Conservation (phyloP, 2,329 filamentous ascomycete genomes). For the Byssoonygena ceratinophila region DNA sequence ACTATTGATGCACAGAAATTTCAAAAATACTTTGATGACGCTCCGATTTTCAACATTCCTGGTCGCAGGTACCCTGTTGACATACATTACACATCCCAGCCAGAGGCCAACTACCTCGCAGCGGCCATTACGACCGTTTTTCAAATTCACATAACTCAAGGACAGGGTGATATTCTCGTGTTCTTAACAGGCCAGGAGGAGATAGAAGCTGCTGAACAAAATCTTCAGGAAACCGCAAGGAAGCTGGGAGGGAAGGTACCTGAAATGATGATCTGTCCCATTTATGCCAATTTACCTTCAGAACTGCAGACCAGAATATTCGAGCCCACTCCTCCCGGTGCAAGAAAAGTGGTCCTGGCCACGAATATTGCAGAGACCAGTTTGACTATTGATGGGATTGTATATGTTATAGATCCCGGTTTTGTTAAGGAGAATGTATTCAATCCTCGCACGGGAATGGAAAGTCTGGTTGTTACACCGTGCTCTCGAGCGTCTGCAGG, state of each 20-base stretch:
- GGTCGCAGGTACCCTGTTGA: constrained; percentile 82
- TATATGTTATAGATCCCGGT: constrained; percentile 90
- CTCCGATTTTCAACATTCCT: constrained; percentile 89
- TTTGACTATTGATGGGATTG: constrained; percentile 90
- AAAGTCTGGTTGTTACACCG: constrained; percentile 78
- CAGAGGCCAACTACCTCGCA: constrained; percentile 86
- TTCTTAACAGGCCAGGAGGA: constrained; percentile 96
- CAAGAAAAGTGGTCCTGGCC: constrained; percentile 82
- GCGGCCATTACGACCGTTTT: constrained; percentile 89
- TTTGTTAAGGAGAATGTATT: constrained; percentile 94
- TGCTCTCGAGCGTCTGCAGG: constrained; percentile 87
- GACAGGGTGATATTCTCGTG: constrained; percentile 78
- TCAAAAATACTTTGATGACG: constrained; percentile 79
- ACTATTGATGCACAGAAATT: constrained; percentile 94
- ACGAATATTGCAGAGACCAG: constrained; percentile 97
- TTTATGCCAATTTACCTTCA: constrained; percentile 86
- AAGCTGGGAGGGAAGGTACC: constrained; percentile 77
- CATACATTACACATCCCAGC: constrained; percentile 79
- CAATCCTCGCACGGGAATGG: constrained; percentile 85
- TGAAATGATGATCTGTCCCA: constrained; percentile 81
- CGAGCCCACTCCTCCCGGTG: constrained; percentile 73
- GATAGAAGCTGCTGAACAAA: constrained; percentile 77
- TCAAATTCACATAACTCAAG: constrained; percentile 83
- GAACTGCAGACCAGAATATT: constrained; percentile 91
- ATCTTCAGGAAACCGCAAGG: constrained; percentile 71